A percentile compares a stretch with the other conserved stretches of the same genome.
Evolutionary conservation across 1,284 basidiomycete genomes (phyloP).

Genomic region (Chondrostereum purpureum): DNA sequence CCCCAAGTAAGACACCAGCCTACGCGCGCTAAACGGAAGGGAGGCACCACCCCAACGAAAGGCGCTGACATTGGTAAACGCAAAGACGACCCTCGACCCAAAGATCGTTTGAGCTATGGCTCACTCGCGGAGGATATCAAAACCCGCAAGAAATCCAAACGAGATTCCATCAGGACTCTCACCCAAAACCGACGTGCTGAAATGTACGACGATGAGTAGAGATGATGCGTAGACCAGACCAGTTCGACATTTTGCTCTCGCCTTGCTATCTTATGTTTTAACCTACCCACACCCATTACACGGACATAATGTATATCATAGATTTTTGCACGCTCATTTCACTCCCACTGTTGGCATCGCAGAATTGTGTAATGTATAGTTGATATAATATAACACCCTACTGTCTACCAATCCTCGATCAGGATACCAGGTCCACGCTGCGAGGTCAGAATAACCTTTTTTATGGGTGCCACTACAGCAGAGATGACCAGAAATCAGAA

Average conservation of each 20-base stretch:
- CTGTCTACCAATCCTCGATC: conserved; percentile 48
- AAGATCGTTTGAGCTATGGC: conserved; percentile 33
- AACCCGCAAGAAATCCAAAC: conserved; percentile 25
- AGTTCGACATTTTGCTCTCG: no score
- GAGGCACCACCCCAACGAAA: conserved; percentile 19
- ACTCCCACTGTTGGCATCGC: background rate
- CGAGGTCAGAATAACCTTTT: conserved; percentile 76
- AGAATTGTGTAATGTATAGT: background rate
- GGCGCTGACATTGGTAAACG: conserved; percentile 58
- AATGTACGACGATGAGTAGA: background rate
- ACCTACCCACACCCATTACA: conserved; percentile 9
- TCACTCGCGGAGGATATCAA: conserved; percentile 32
- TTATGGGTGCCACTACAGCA: conserved; percentile 63
- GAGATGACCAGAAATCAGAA: conserved; percentile 2
- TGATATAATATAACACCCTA: background rate
- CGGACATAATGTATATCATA: conserved; percentile 14
- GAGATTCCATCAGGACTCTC: conserved; percentile 13
- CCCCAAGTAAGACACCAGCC: conserved; percentile 58
- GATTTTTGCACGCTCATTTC: background rate
- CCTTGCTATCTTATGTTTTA: conserved; percentile 3
- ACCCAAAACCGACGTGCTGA: conserved; percentile 1
- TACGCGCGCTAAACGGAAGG: conserved; percentile 23
- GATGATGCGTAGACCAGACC: no score
- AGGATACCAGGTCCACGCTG: conserved; percentile 82
- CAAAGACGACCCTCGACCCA: conserved; percentile 21